A percentile compares a stretch with the other conserved stretches of the same genome.
These are phyloP conservation scores for Emmonsia crescens DNA, from an alignment of 2,329 filamentous ascomycete genomes.

Conservation along the genomic window DNA sequence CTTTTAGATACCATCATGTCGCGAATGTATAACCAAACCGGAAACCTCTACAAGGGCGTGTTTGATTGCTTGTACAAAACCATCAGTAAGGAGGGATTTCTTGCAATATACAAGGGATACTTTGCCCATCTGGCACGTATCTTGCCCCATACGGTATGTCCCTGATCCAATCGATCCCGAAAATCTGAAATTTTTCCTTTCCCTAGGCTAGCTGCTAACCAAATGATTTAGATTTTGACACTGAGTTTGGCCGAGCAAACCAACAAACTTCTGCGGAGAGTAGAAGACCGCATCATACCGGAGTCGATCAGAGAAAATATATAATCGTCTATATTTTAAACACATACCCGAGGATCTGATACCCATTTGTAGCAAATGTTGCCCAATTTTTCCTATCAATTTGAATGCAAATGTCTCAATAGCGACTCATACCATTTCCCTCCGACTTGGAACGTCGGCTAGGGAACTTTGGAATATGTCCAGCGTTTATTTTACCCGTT, in stretches of 20 bases:
- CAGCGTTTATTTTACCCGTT: background rate
- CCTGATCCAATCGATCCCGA: constrained; percentile 3
- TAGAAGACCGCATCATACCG: constrained; percentile 54
- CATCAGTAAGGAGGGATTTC: constrained; percentile 74
- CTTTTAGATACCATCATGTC: constrained; percentile 86
- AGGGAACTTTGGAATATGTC: background rate
- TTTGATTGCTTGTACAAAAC: constrained; percentile 90
- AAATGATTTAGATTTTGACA: constrained; percentile 57
- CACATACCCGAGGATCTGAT: background rate
- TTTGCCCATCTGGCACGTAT: constrained; percentile 90
- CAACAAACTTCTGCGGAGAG: constrained; percentile 74
- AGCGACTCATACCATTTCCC: background rate
- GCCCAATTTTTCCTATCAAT: background rate
- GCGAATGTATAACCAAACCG: constrained; percentile 96
- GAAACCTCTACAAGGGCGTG: constrained; percentile 87
- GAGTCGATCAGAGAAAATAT: constrained; percentile 37
- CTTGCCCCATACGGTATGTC: constrained; percentile 69
- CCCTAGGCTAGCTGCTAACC: background rate
- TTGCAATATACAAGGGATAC: constrained; percentile 97
- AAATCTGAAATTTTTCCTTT: constrained; percentile 14
- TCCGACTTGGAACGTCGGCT: background rate
- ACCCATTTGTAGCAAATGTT: background rate
- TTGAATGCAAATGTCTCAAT: background rate
- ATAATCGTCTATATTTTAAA: constrained; percentile 20
- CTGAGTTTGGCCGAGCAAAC: constrained; percentile 93